Conservation (phyloP, 2,329 filamentous ascomycete genomes). For the Drechslerella dactyloides region DNA sequence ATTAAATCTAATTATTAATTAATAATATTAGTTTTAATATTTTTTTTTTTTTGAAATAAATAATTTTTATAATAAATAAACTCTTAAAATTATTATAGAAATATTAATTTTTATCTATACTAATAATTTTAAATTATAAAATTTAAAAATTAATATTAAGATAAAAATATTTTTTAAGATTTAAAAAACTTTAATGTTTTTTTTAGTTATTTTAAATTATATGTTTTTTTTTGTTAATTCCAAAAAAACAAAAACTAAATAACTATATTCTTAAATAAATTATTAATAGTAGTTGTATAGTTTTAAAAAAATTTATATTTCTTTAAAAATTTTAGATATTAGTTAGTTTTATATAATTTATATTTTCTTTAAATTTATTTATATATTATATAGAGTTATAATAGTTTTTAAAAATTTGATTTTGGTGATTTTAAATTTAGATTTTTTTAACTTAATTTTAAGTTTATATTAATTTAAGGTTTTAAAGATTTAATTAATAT, state of each 20-base stretch:
- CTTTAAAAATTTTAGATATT: neutral
- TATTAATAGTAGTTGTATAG: neutral
- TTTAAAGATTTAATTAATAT: constrained; percentile 16
- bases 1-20: neutral
- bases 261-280: constrained; percentile 7
- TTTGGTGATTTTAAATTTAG: constrained; percentile 5
- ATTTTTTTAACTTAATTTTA: constrained; percentile 18
- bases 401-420: constrained; percentile 3
- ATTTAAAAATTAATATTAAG: constrained; percentile 12
- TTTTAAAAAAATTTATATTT: constrained; percentile 16
- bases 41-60: neutral
- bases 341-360: constrained; percentile 12
- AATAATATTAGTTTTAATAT: neutral
- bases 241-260: constrained; percentile 9
- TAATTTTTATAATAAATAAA: constrained; percentile 3
- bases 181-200: constrained; percentile 4
- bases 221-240: constrained; percentile 9
- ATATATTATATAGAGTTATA: constrained; percentile 6
- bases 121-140: constrained; percentile 1
- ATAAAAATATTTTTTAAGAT: constrained; percentile 3
- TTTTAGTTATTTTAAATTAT: neutral
- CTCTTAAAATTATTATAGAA: constrained; percentile 7
- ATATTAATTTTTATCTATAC: constrained; percentile 11
- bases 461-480: constrained; percentile 1
- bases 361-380: constrained; percentile 6